Evolutionary conservation across 1,139 yeast genomes (phyloP).

Genomic region (Geotrichum candidum): DNA sequence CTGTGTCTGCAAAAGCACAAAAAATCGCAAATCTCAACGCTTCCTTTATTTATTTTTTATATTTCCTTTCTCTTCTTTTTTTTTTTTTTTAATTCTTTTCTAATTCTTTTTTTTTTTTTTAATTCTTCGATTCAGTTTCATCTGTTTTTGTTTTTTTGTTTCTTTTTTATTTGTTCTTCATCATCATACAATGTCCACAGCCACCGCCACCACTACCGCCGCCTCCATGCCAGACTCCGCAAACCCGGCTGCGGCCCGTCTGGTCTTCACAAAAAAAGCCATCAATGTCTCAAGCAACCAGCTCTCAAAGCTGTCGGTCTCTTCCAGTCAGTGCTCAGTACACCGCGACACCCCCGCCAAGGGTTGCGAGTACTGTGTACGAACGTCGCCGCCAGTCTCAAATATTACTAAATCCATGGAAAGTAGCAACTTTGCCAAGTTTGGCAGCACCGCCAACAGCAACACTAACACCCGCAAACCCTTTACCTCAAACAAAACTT

Average conservation of each 20-base stretch:
- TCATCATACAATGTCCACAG: neutral
- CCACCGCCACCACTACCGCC: neutral
- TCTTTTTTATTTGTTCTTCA: neutral
- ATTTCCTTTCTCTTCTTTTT: constrained; percentile 13
- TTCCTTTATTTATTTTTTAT: constrained; percentile 15
- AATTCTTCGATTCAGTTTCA: constrained; percentile 7
- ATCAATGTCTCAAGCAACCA: constrained; percentile 1
- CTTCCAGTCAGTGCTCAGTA: neutral
- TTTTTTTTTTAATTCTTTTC: constrained; percentile 18
- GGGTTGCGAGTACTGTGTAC: neutral
- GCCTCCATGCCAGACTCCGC: neutral
- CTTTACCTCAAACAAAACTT: neutral
- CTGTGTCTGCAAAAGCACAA: neutral
- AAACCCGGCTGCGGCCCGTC: neutral
- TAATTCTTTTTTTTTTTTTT: constrained; percentile 6
- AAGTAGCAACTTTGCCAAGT: neutral
- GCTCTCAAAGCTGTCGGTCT: neutral
- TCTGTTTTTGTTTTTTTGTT: constrained; percentile 20
- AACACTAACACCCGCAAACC: neutral
- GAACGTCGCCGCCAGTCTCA: neutral
- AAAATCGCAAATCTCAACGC: neutral
- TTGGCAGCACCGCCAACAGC: neutral
- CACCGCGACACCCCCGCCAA: neutral
- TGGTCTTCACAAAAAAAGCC: constrained; percentile 6
- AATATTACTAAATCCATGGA: neutral